Evolutionary conservation across 192 early-diverging fungal genomes (phyloP).

Genomic region (Coemansia erecta): DNA sequence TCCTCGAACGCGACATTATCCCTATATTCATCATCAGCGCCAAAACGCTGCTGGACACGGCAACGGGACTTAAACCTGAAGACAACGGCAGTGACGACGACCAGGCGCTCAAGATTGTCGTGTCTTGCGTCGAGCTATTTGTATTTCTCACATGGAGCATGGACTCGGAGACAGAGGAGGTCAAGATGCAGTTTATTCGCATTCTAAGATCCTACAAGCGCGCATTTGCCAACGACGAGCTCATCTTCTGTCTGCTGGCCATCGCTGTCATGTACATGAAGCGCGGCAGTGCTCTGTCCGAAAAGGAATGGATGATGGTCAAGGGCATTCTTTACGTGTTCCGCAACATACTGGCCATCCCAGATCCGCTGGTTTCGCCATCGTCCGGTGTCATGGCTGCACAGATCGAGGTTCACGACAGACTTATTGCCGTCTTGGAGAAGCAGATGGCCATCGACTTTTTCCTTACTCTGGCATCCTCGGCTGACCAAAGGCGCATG

Average conservation of each 20-base stretch:
- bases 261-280: constrained; percentile 36
- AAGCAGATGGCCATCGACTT: constrained; percentile 65
- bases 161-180: constrained; percentile 52
- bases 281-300: constrained; percentile 6
- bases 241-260: constrained; percentile 27
- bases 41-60: constrained; percentile 20
- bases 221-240: constrained; percentile 54
- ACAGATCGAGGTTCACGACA: constrained; percentile 67
- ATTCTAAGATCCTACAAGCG: constrained; percentile 71
- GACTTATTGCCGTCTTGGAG: constrained; percentile 55
- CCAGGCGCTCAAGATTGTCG: constrained; percentile 22
- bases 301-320: constrained; percentile 39
- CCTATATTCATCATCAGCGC: constrained; percentile 62
- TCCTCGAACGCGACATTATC: constrained; percentile 75
- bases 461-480: constrained; percentile 70
- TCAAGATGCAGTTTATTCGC: constrained; percentile 48
- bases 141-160: constrained; percentile 89
- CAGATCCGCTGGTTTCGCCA: constrained; percentile 63
- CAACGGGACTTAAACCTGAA: no score
- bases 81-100: constrained; percentile 19
- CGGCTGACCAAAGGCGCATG: constrained; percentile 57
- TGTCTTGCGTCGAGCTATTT: constrained; percentile 71
- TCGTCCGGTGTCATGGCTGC: constrained; percentile 54
- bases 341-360: constrained; percentile 79
- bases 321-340: constrained; percentile 68